Base-by-base conservation (phyloP, 1,284 basidiomycete species). In the Ceratobasidium sp. region DNA sequence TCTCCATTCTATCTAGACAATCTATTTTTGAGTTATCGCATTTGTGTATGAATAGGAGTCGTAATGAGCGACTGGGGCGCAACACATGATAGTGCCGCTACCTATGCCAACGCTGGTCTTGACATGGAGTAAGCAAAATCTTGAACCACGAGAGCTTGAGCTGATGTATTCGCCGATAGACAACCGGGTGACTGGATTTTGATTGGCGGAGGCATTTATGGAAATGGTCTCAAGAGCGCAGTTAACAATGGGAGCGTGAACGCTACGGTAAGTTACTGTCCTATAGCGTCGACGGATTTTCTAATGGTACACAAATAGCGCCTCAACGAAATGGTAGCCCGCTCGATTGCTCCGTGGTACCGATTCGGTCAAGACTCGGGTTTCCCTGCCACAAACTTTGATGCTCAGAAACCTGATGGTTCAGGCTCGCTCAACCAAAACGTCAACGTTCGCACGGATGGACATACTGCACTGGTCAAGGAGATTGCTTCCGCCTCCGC, bases 161-260 rank as follows among this genome's bases (percentile, higher is more conserved):
- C n/a, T n/a, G 21, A 52, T 14, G 43, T 21, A 23, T 41, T 23
- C 28, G 36, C 23, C 10, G 28, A 32, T 18, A 74, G 74, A 45
- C 72, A 73, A 60, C 75, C 75, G 18, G 75, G 75, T 14, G 75
- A 72, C 43, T 75, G 73, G 71, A 71, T 75, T 28, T n/a, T 75
- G 36, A 73, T 75, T 16, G 75, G 75, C n/a, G 73, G 74, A 39
- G 74, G 74, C 21, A 69, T 72, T 3, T 74, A 74, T 30, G 62
- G 67, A 36, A 36, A 71, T 36, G 55, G 57, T n/a, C 50, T 74
- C 43, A 69, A 65, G 32, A 59, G 21, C 18, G 72, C 72, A 14
- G 72, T 73, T 9, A 73, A 73, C 34, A 70, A 69, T 36, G 72
- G 72, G 3, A 58, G 59, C 23, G 72, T 73, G 10, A 59, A 65